Conservation (phyloP, 2,329 filamentous ascomycete species). For the Polytolypa hystricis region DNA sequence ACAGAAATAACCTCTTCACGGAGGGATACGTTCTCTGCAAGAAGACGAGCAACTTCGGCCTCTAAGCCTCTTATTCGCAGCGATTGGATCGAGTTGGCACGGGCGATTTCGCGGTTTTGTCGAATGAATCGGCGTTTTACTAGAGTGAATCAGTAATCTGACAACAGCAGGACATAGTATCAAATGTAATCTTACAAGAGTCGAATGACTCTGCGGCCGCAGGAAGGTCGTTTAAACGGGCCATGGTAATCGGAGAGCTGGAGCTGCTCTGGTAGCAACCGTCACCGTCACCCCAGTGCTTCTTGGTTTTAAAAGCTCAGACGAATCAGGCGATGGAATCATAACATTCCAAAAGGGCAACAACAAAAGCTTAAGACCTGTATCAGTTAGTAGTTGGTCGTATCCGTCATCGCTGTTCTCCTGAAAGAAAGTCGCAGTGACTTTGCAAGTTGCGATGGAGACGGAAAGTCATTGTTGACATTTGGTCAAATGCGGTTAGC, state of each 20-base stretch:
- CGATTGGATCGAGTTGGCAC: constrained; percentile 53
- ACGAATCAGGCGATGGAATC: too few species aligned
- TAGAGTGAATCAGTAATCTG: constrained; percentile 20
- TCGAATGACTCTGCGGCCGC: constrained; percentile 37
- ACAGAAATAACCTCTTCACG: constrained; percentile 48
- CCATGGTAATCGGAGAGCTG: constrained; percentile 35
- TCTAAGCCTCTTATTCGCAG: constrained; percentile 53
- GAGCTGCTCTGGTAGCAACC: too few species aligned
- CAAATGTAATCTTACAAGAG: constrained; percentile 34
- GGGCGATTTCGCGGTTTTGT: constrained; percentile 56
- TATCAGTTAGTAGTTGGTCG: too few species aligned
- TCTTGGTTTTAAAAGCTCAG: too few species aligned
- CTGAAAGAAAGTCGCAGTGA: too few species aligned
- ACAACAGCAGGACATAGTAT: too few species aligned
- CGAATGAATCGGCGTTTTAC: constrained; percentile 55
- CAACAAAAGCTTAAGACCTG: too few species aligned
- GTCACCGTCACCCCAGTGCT: too few species aligned
- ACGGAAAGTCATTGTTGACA: constrained; percentile 25
- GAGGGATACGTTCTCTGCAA: constrained; percentile 50
- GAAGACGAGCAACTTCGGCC: constrained; percentile 48
- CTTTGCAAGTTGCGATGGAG: constrained; percentile 14
- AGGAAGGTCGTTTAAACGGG: constrained; percentile 38
- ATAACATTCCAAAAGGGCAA: too few species aligned
- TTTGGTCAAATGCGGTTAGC: constrained; percentile 22
- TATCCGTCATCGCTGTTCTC: too few species aligned